A percentile compares a stretch with the other conserved stretches of the same genome.
Conservation (phyloP, 2,329 filamentous ascomycete species). For the Alternaria sp. region DNA sequence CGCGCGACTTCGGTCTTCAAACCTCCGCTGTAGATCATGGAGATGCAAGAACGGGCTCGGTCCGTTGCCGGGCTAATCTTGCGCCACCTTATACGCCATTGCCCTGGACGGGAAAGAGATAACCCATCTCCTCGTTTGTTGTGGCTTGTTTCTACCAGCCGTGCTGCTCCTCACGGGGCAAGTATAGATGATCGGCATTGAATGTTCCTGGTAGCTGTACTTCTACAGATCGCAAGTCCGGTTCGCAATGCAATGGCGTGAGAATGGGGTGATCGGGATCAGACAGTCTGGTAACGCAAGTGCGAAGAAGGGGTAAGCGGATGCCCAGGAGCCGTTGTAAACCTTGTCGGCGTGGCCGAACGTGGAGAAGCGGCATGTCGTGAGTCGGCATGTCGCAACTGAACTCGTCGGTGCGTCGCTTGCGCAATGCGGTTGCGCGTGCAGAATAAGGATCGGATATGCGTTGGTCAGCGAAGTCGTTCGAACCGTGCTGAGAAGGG, state of each 20-base stretch:
- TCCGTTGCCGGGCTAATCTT: slow-evolving; percentile 13
- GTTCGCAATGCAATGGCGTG: not conserved
- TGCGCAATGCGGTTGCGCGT: not conserved
- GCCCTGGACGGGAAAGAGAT: not conserved
- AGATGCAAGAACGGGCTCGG: slow-evolving; percentile 6
- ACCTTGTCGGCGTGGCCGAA: not conserved
- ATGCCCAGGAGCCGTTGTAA: not conserved
- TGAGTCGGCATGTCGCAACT: not conserved
- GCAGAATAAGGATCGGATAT: not conserved
- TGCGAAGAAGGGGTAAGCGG: not conserved
- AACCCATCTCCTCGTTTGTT: not conserved
- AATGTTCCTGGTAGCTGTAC: not conserved
- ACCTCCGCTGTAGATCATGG: not conserved
- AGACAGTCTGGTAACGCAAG: not conserved
- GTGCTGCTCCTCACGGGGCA: not conserved
- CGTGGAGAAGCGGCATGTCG: not conserved
- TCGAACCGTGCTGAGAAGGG: not conserved
- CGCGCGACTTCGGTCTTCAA: not conserved
- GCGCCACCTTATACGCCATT: not conserved
- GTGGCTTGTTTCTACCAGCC: slow-evolving; percentile 1
- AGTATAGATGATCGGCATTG: not conserved
- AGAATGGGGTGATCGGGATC: not conserved
- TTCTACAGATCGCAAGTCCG: not conserved
- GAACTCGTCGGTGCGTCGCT: not conserved
- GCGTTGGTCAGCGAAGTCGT: not conserved